Conservation (phyloP, 2,329 filamentous ascomycete genomes). For the Cladosporium halotolerans region DNA sequence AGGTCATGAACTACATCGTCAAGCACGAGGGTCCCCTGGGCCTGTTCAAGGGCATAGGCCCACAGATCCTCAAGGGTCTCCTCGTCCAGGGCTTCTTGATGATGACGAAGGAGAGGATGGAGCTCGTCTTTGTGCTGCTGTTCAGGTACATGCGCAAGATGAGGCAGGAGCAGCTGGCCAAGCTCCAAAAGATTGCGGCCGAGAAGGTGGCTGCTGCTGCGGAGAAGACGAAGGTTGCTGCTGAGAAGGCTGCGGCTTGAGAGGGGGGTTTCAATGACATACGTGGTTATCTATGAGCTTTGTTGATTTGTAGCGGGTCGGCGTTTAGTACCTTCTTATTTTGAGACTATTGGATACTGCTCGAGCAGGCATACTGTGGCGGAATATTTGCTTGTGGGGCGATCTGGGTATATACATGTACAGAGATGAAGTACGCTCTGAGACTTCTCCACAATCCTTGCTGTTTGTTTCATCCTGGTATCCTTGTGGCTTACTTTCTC, state of each 20-base stretch:
- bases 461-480: conserved; percentile 6
- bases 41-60: conserved; percentile 95
- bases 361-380: neutral
- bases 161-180: conserved; percentile 62
- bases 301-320: conserved; percentile 2
- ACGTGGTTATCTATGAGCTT: neutral
- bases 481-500: conserved; percentile 49
- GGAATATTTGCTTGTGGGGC: neutral
- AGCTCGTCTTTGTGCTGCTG: conserved; percentile 78
- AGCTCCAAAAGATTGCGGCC: conserved; percentile 58
- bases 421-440: conserved; percentile 14
- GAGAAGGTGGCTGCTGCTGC: conserved; percentile 35
- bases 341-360: neutral
- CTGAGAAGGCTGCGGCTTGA: conserved; percentile 6
- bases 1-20: conserved; percentile 92
- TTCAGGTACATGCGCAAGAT: conserved; percentile 73
- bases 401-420: conserved; percentile 18
- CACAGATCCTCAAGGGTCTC: conserved; percentile 87
- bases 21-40: conserved; percentile 74
- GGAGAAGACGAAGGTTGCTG: conserved; percentile 38
- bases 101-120: conserved; percentile 98
- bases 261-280: neutral
- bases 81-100: conserved; percentile 93
- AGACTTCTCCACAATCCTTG: neutral
- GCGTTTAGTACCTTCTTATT: neutral